These are phyloP conservation scores for Saccharomycopsis sp. DNA, from an alignment of 805 yeast species.

Conservation along the genomic window DNA sequence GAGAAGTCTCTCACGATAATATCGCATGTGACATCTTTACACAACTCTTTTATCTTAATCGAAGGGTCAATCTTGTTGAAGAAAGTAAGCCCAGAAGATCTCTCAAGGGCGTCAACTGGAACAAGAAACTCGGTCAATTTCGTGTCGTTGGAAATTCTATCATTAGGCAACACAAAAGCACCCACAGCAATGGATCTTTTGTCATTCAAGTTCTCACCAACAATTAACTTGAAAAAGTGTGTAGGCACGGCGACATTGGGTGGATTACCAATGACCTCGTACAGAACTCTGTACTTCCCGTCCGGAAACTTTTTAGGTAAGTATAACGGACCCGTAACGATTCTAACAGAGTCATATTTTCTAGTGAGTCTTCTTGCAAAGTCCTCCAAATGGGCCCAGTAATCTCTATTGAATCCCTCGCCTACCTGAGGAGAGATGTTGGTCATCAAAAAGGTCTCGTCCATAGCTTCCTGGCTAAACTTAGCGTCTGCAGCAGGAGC, in stretches of 20 bases:
- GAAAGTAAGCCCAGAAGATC: slow-evolving; percentile 78
- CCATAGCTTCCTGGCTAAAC: slow-evolving; percentile 85
- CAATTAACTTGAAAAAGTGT: slow-evolving; percentile 85
- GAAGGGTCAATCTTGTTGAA: slow-evolving; percentile 58
- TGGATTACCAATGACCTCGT: slow-evolving; percentile 94
- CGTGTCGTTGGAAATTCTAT: slow-evolving; percentile 59
- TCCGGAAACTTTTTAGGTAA: slow-evolving; percentile 75
- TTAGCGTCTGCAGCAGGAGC: slow-evolving; percentile 98
- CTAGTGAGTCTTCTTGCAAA: slow-evolving; percentile 73
- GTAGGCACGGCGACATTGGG: slow-evolving; percentile 97
- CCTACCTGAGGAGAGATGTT: slow-evolving; percentile 98
- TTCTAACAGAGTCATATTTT: slow-evolving; percentile 68
- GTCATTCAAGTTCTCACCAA: slow-evolving; percentile 54
- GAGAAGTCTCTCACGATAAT: slow-evolving; percentile 74
- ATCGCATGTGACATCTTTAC: slow-evolving; percentile 74
- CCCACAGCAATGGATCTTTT: slow-evolving; percentile 55
- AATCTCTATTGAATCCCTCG: slow-evolving; percentile 93
- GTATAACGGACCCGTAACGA: slow-evolving; percentile 91
- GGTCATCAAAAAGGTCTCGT: slow-evolving; percentile 83
- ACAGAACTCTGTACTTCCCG: slow-evolving; percentile 77
- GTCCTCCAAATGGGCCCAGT: slow-evolving; percentile 96
- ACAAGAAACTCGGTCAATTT: slow-evolving; percentile 76
- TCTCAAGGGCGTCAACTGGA: slow-evolving; percentile 84
- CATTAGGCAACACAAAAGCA: slow-evolving; percentile 92
- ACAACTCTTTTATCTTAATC: slow-evolving; percentile 53